phyloP scores from a whole-genome alignment of 805 yeast genomes.

The Ogataea pini region DNA sequence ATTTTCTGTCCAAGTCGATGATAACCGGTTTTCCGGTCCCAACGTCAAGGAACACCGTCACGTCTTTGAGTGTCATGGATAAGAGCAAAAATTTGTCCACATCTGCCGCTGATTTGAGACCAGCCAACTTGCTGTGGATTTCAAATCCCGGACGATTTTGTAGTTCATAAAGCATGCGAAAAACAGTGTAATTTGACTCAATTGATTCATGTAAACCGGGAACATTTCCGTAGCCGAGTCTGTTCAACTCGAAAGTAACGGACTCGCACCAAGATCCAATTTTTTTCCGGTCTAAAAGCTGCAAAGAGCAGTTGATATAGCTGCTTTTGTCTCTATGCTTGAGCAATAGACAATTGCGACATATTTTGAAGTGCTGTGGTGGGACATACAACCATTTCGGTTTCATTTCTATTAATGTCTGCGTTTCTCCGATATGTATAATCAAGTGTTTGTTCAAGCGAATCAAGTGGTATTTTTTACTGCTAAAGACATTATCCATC shows the following conservation, averaged over 20 bases:
- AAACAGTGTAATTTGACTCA: constrained; percentile 8
- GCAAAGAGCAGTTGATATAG: constrained; percentile 43
- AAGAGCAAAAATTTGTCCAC: constrained; percentile 43
- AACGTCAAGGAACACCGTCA: constrained; percentile 48
- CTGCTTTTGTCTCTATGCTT: constrained; percentile 29
- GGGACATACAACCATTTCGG: constrained; percentile 53
- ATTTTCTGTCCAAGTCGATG: constrained; percentile 53
- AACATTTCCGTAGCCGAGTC: neutral
- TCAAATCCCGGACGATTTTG: constrained; percentile 38
- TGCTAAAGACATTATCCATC: constrained; percentile 29
- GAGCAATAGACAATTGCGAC: constrained; percentile 49
- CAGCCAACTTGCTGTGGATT: constrained; percentile 32
- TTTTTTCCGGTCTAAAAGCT: constrained; percentile 36
- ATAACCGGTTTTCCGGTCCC: constrained; percentile 31
- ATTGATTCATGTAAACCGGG: constrained; percentile 10
- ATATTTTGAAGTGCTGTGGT: constrained; percentile 32
- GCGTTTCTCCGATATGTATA: constrained; percentile 17
- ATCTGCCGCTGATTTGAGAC: constrained; percentile 37
- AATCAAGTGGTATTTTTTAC: constrained; percentile 5
- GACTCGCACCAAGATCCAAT: constrained; percentile 39
- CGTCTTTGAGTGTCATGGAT: constrained; percentile 55
- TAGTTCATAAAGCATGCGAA: constrained; percentile 28
- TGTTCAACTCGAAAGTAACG: constrained; percentile 15
- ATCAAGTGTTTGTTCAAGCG: constrained; percentile 30
- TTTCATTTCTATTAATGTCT: constrained; percentile 43